These are phyloP conservation scores for Blastobotrys niveus DNA, from an alignment of 1,139 yeast genomes.

Conservation along the genomic window DNA sequence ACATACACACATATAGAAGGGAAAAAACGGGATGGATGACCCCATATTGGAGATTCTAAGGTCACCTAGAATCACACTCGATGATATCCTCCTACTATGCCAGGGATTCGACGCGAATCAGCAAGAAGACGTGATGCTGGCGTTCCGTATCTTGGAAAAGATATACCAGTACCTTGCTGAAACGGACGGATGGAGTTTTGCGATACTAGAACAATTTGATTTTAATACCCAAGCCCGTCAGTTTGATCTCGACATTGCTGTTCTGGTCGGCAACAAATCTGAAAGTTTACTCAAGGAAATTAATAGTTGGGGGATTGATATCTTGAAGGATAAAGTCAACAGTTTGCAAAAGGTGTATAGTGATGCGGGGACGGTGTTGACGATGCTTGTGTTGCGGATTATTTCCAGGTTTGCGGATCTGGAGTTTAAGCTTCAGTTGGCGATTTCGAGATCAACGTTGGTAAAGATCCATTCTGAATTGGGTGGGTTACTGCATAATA, in stretches of 20 bases:
- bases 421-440: conserved; percentile 32
- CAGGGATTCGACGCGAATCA: conserved; percentile 24
- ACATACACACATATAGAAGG: not conserved
- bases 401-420: conserved; percentile 27
- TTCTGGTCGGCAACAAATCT: conserved; percentile 29
- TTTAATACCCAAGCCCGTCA: conserved; percentile 31
- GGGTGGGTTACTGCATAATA: conserved; percentile 22
- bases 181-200: conserved; percentile 31
- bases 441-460: conserved; percentile 34
- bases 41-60: conserved; percentile 29
- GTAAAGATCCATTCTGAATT: conserved; percentile 35
- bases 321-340: conserved; percentile 31
- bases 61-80: conserved; percentile 21
- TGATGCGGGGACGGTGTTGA: conserved; percentile 34
- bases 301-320: conserved; percentile 30
- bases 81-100: conserved; percentile 28
- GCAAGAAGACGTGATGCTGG: conserved; percentile 29
- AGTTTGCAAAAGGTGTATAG: conserved; percentile 18
- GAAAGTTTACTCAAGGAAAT: conserved; percentile 29
- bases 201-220: conserved; percentile 27
- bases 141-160: conserved; percentile 28
- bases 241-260: conserved; percentile 34
- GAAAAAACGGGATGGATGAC: conserved; percentile 18
- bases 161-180: conserved; percentile 28
- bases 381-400: conserved; percentile 33